A percentile compares a stretch with the other conserved stretches of the same genome.
These are phyloP conservation scores for Erucastrum elatum DNA, from an alignment of 345 rosid genomes.

Conservation along the genomic window DNA sequence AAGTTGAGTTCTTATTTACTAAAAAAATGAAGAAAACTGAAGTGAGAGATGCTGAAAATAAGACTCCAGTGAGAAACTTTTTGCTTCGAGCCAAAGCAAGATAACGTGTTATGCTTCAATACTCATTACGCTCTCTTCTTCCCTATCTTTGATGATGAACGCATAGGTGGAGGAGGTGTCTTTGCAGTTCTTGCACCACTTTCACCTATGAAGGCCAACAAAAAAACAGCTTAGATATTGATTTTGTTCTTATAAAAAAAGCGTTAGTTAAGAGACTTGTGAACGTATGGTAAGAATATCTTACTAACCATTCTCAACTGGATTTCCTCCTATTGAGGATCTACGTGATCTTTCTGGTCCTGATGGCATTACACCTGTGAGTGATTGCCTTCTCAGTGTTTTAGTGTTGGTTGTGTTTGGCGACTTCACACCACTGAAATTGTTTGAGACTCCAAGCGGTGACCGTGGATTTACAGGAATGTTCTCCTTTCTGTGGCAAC, in stretches of 20 bases:
- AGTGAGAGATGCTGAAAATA: slow-evolving; percentile 8
- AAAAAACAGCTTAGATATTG: neutral
- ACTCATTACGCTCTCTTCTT: slow-evolving; percentile 51
- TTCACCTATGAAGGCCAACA: slow-evolving; percentile 33
- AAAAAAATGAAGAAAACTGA: neutral
- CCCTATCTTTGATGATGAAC: slow-evolving; percentile 44
- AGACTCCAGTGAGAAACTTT: slow-evolving; percentile 19
- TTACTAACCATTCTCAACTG: slow-evolving; percentile 51
- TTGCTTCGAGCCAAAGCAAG: slow-evolving; percentile 60
- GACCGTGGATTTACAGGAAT: slow-evolving; percentile 46
- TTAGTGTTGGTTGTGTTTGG: slow-evolving; percentile 52
- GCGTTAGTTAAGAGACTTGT: neutral
- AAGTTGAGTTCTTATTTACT: slow-evolving; percentile 37
- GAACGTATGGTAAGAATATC: slow-evolving; percentile 6
- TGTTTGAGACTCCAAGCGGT: slow-evolving; percentile 39
- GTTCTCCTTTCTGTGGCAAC: slow-evolving; percentile 32
- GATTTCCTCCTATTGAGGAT: slow-evolving; percentile 80
- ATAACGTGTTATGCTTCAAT: slow-evolving; percentile 8
- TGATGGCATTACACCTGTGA: slow-evolving; percentile 55
- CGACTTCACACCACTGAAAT: slow-evolving; percentile 42
- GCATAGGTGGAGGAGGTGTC: slow-evolving; percentile 83
- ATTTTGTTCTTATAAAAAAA: neutral
- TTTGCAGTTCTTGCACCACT: slow-evolving; percentile 59
- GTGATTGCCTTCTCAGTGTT: slow-evolving; percentile 69
- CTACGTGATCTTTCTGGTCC: slow-evolving; percentile 56